Base-by-base conservation (phyloP, 345 rosid species). In the Durio zibethinus region DNA sequence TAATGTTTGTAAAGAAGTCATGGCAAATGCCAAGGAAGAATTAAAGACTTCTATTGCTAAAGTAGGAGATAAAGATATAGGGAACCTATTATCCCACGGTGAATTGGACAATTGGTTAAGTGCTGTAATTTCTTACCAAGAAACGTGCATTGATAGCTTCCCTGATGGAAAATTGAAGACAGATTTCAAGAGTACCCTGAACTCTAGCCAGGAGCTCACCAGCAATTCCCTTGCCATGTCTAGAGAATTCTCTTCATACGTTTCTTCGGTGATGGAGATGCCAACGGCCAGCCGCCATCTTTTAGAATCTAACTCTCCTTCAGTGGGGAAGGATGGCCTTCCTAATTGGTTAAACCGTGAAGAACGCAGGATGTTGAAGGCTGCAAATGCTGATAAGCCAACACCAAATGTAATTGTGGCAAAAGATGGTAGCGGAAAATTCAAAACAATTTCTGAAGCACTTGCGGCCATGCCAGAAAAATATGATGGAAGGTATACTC, bases 101-200 rank as follows among this genome's bases (percentile, higher is more conserved):
- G 88, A 90, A 3, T 75, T 93, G 79, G 85, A 86, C 79, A 90
- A 74, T 77, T 89, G 94, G 95, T 72, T 93, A 31, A 94, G 97
- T 50, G 98, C 99, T 0, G 97, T 89, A 16, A 86, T 91, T 84
- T 86, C 98, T 35, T 92, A 94, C 80, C 92, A 91, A 59, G 90
- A 90, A 20, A 80, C 97, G 0, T 94, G 99, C 70, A 74, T 92
- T 16, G 99, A 94, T 66, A 93, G 91, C 4, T 94, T 94, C 74
- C 91, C 94, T 1, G 94, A 94, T 0, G 99, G 95, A 64, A 78
- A 83, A 63, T 52, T 80, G 25, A 94, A 85, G 80, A 29, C 87
- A 1, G 85, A 89, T 16, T 78, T 93, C 83, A 84, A 88, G 50
- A 85, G 83, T 63, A 73, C 72, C 5, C 72, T 91, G 31, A 85